A percentile compares a stretch with the other conserved stretches of the same genome.
Evolutionary conservation across 148 eudicot species (phyloP).

Genomic region (Rhododendron griersonianum): DNA sequence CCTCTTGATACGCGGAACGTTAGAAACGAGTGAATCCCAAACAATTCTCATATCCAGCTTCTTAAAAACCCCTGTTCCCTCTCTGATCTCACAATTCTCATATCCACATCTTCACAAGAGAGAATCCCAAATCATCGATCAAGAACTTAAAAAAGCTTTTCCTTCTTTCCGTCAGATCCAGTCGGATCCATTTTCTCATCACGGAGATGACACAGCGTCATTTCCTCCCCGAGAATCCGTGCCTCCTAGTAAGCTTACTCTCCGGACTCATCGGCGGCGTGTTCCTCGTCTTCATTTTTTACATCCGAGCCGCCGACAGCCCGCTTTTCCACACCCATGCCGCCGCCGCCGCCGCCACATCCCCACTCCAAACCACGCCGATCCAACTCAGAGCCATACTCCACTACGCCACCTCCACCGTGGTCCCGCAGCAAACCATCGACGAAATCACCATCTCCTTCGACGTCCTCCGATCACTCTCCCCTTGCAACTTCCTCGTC

Average conservation of each 20-base stretch:
- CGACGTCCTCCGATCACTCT: constrained; percentile 22
- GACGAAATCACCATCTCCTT: constrained; percentile 32
- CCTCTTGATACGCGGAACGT: too few relatives aligned
- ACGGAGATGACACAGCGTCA: neutral
- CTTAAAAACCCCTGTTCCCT: too few relatives aligned
- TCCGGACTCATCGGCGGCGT: neutral
- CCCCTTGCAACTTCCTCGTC: constrained; percentile 45
- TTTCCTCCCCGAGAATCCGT: neutral
- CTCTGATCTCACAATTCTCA: too few relatives aligned
- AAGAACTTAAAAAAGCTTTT: too few relatives aligned
- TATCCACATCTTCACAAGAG: too few relatives aligned
- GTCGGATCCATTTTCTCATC: too few relatives aligned
- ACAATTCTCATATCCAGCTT: too few relatives aligned
- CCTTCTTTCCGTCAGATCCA: too few relatives aligned
- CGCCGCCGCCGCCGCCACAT: neutral
- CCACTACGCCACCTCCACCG: constrained; percentile 41
- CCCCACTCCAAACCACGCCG: neutral
- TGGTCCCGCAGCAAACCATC: constrained; percentile 35
- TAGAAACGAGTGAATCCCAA: too few relatives aligned
- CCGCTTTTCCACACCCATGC: neutral
- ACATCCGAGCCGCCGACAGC: neutral
- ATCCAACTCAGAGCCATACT: constrained; percentile 22
- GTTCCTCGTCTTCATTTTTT: neutral
- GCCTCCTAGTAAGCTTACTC: neutral
- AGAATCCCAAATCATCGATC: too few relatives aligned